Conservation (phyloP, 305 asterid species). For the Salvia sclarea region DNA sequence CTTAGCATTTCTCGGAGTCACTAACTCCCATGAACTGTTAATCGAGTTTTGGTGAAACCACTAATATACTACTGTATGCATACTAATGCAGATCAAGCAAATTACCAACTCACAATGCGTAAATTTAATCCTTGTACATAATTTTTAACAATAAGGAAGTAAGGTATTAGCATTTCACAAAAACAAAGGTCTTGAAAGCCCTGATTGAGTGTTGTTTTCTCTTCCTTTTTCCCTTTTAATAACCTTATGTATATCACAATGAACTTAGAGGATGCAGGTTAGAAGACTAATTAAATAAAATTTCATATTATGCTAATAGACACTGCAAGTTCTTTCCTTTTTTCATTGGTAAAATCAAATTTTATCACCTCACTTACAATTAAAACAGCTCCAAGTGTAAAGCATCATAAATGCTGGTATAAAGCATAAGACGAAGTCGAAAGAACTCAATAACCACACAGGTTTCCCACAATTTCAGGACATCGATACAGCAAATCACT, state of each 20-base stretch:
- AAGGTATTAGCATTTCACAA: neutral
- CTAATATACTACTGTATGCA: neutral
- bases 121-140: neutral
- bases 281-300: neutral
- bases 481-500: too few species aligned
- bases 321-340: neutral
- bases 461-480: neutral
- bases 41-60: neutral
- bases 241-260: neutral
- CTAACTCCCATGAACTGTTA: neutral
- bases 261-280: neutral
- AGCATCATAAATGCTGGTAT: neutral
- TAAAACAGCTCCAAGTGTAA: neutral
- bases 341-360: too few species aligned
- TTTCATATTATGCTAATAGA: neutral
- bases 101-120: neutral
- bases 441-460: constrained; percentile 5
- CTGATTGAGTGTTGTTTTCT: neutral
- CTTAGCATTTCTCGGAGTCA: neutral
- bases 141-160: neutral
- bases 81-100: neutral
- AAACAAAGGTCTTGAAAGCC: neutral
- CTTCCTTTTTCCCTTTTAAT: neutral
- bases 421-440: neutral
- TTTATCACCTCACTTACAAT: too few species aligned